Percentiles rank a stretch among this genome's conserved stretches.
These are phyloP conservation scores for Sechiopsis laciniata DNA, from an alignment of 306 rosid species.

Conservation along the genomic window DNA sequence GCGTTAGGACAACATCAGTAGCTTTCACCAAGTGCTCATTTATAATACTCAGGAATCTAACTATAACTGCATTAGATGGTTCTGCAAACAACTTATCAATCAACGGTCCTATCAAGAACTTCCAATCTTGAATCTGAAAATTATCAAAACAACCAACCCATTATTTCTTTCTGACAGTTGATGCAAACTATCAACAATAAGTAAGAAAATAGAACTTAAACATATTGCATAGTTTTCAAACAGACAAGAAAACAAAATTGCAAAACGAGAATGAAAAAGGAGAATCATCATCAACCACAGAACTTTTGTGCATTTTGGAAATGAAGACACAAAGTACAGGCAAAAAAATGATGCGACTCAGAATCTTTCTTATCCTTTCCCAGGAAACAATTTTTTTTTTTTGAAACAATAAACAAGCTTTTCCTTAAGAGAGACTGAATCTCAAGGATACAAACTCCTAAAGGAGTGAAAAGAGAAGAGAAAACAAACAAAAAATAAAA, in stretches of 20 bases:
- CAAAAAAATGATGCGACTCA: not conserved
- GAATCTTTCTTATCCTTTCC: too few species aligned
- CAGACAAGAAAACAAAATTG: conserved; percentile 1
- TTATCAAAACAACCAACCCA: conserved; percentile 16
- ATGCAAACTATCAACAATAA: conserved; percentile 1
- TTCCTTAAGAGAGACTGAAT: too few species aligned
- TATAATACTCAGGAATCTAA: conserved; percentile 66
- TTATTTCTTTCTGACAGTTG: conserved; percentile 4
- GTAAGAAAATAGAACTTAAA: not conserved
- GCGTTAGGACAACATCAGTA: conserved; percentile 55
- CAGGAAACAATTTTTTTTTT: not conserved
- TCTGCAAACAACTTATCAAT: conserved; percentile 80
- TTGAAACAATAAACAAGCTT: too few species aligned
- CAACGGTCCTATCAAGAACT: conserved; percentile 57
- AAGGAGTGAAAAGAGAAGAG: too few species aligned
- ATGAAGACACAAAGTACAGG: not conserved
- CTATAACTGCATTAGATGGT: conserved; percentile 74
- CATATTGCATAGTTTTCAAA: conserved; percentile 14
- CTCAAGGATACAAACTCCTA: too few species aligned
- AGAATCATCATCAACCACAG: conserved; percentile 1
- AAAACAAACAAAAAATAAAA: too few species aligned
- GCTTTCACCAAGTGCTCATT: conserved; percentile 62
- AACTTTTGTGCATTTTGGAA: not conserved
- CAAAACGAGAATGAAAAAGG: not conserved
- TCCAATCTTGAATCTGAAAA: conserved; percentile 77